Base-by-base conservation (phyloP, 345 rosid species). In the Brassica incana region DNA sequence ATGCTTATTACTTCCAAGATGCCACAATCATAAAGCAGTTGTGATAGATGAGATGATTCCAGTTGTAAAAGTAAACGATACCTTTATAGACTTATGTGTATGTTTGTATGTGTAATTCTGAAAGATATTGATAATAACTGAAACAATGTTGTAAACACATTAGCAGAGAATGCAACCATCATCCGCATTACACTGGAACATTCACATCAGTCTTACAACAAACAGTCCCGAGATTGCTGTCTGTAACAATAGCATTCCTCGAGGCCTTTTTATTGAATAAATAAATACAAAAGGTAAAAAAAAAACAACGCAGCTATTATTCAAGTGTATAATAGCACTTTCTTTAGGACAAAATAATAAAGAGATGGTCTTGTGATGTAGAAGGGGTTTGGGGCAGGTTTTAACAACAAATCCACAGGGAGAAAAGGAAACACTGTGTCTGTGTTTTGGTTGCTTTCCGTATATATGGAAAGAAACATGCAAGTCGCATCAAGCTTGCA, bases 401-500 rank as follows among this genome's bases (percentile, higher is more conserved):
- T 79, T 50, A 56, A 52, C 71, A 52, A 65, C 71, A 75, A 65
- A 75, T 54, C 62, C 78, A 74, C 71, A 74, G 23, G 66, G 16
- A 23, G 23, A 38, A 43, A 65, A 35, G 18, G 76, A 54, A 80
- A 80, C 59, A 64, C 65, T 59, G 30, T 36, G 5, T 79, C 65
- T 64, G 60, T 69, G 60, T 74, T 69, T 52, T 52, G 74, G 65
- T 74, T 62, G 65, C 74, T 29, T 73, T 73, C 69, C 74, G 32
- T 14, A 50, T 72, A 50, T 72, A 67, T 30, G 43, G 69, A 33
- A 78, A 71, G 69, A 73, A 67, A 62, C 74, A 74, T 27, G 29
- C 29, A 27, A 27, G 29, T 27, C 29, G 3, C 63, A 74, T 88
- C 84, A 95, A 27, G 64, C 91, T 91, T 95, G 98, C 89, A 95